Evolutionary conservation across 2,329 filamentous ascomycete genomes (phyloP).

Genomic region (Aspergillus costaricaensis): DNA sequence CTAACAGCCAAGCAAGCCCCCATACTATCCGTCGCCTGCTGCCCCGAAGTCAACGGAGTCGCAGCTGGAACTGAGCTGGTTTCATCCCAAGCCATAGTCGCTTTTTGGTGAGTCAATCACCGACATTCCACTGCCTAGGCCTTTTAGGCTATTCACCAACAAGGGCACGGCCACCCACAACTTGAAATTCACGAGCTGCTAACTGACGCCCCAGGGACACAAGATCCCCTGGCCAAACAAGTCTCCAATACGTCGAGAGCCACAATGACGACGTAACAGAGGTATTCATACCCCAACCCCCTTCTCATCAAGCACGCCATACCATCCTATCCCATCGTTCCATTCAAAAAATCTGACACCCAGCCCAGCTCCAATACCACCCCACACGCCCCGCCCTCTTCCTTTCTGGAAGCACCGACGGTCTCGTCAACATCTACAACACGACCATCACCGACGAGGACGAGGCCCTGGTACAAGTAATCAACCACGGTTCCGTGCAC

Average conservation of each 20-base stretch:
- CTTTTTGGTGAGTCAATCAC: slow-evolving; percentile 44
- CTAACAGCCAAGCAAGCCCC: slow-evolving; percentile 50
- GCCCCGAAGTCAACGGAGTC: slow-evolving; percentile 48
- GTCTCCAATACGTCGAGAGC: slow-evolving; percentile 48
- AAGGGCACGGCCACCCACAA: no score
- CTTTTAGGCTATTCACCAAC: background rate
- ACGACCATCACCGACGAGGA: slow-evolving; percentile 60
- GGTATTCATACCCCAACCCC: slow-evolving; percentile 26
- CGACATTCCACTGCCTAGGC: background rate
- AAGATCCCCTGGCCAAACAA: slow-evolving; percentile 38
- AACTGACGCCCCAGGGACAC: slow-evolving; percentile 44
- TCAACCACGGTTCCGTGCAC: slow-evolving; percentile 65
- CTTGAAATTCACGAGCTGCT: slow-evolving; percentile 20
- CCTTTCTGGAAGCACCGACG: slow-evolving; percentile 64
- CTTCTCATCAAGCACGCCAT: no score
- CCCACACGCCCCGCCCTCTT: slow-evolving; percentile 55
- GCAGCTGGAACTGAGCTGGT: slow-evolving; percentile 59
- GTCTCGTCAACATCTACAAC: slow-evolving; percentile 64
- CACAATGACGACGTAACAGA: slow-evolving; percentile 63
- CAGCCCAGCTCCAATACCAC: slow-evolving; percentile 51
- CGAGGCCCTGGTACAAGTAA: slow-evolving; percentile 62
- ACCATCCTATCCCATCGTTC: no score
- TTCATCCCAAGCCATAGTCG: slow-evolving; percentile 44
- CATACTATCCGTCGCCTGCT: slow-evolving; percentile 56
- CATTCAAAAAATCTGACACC: no score